Evolutionary conservation across 2,329 filamentous ascomycete genomes (phyloP).

Genomic region (Didymella pinodella): DNA sequence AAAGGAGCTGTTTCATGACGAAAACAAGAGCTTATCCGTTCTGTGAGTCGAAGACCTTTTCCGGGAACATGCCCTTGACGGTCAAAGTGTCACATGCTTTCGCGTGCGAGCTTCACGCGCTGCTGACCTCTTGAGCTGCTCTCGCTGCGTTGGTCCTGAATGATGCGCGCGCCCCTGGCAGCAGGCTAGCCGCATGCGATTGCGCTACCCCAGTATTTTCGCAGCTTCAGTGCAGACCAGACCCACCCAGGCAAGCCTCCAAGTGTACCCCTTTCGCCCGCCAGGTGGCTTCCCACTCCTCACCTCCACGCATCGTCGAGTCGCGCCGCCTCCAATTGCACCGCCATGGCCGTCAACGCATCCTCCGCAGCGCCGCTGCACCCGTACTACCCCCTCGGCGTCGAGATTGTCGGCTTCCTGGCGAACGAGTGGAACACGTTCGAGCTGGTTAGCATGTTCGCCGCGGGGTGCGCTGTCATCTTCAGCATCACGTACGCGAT

Average conservation of each 20-base stretch:
- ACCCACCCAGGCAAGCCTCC: neutral
- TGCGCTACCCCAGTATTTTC: slow-evolving; percentile 6
- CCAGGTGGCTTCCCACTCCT: slow-evolving; percentile 1
- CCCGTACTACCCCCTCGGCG: slow-evolving; percentile 75
- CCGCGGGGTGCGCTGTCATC: slow-evolving; percentile 63
- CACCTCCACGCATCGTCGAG: slow-evolving; percentile 5
- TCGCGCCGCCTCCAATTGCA: slow-evolving; percentile 23
- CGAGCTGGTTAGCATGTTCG: slow-evolving; percentile 68
- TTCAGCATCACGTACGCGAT: slow-evolving; percentile 65
- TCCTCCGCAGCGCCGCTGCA: slow-evolving; percentile 53
- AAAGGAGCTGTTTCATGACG: neutral
- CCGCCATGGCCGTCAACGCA: slow-evolving; percentile 22
- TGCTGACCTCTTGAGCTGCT: slow-evolving; percentile 2
- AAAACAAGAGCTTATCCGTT: neutral
- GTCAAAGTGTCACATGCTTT: slow-evolving; percentile 15
- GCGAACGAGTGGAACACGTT: slow-evolving; percentile 70
- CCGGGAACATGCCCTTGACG: neutral
- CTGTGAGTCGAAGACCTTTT: neutral
- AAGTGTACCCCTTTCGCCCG: slow-evolving; percentile 12
- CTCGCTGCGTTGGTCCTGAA: neutral
- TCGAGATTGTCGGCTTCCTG: slow-evolving; percentile 68
- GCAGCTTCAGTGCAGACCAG: neutral
- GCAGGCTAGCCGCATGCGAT: neutral
- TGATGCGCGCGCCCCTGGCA: neutral
- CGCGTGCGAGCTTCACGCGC: slow-evolving; percentile 1